Evolutionary conservation across 805 yeast genomes (phyloP).

Genomic region (Candida saitoana): DNA sequence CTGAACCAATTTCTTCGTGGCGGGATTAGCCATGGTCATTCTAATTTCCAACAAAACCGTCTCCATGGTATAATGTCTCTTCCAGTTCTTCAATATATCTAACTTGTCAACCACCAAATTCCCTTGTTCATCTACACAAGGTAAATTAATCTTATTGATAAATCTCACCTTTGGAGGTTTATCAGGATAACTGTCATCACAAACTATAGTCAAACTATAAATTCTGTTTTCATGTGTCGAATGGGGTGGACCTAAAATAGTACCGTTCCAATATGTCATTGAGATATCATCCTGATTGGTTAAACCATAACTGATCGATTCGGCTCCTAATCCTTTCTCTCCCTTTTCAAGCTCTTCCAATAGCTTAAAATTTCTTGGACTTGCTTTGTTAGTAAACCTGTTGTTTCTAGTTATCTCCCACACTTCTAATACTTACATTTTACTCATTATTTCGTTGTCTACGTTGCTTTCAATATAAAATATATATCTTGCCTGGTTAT

Average conservation of each 20-base stretch:
- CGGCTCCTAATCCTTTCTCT: slow-evolving; percentile 96
- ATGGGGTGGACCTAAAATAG: slow-evolving; percentile 96
- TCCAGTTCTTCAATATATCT: slow-evolving; percentile 78
- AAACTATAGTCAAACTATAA: slow-evolving; percentile 73
- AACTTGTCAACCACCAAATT: slow-evolving; percentile 43
- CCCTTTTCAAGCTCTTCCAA: slow-evolving; percentile 97
- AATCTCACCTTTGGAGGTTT: slow-evolving; percentile 81
- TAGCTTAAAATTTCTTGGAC: slow-evolving; percentile 91
- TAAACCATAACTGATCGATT: slow-evolving; percentile 92
- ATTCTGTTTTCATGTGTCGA: slow-evolving; percentile 86
- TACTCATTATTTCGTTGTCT: background rate
- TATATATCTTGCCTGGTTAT: background rate
- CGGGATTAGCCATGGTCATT: slow-evolving; percentile 74
- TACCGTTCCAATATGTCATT: slow-evolving; percentile 97
- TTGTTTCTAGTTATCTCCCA: too few species aligned
- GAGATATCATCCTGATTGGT: slow-evolving; percentile 86
- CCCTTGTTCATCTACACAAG: slow-evolving; percentile 79
- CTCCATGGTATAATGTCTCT: slow-evolving; percentile 87
- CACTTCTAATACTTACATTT: background rate
- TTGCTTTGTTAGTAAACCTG: slow-evolving; percentile 20
- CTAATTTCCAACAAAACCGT: slow-evolving; percentile 84
- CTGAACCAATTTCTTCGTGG: slow-evolving; percentile 81
- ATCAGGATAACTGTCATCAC: slow-evolving; percentile 85
- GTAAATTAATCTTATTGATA: slow-evolving; percentile 80
- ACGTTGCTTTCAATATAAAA: too few species aligned